These are phyloP conservation scores for Phialemonium atrogriseum DNA, from an alignment of 2,329 filamentous ascomycete genomes.

Conservation along the genomic window DNA sequence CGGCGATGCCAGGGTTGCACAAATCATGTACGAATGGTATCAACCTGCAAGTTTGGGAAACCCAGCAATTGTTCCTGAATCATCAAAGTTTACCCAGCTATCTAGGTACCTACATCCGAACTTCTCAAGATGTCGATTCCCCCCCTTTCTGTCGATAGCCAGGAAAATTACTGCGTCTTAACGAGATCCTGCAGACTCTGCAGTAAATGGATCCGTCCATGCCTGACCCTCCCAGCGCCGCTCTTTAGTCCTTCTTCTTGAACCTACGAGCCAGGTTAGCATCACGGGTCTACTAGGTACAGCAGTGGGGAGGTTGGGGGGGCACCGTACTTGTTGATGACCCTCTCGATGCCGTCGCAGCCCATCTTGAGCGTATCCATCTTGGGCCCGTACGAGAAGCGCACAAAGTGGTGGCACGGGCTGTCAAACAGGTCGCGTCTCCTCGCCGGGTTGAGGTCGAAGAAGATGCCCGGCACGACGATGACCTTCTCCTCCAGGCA, in stretches of 20 bases:
- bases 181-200: too few species aligned
- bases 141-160: too few species aligned
- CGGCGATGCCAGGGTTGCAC: too few species aligned
- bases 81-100: too few species aligned
- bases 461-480: constrained; percentile 95
- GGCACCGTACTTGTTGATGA: constrained; percentile 58
- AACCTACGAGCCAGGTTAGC: constrained; percentile 8
- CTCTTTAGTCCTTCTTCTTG: constrained; percentile 7
- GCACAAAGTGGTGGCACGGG: constrained; percentile 87
- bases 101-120: too few species aligned
- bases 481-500: constrained; percentile 92
- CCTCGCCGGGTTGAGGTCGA: constrained; percentile 87
- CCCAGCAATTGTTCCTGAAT: too few species aligned
- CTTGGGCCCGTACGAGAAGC: constrained; percentile 75
- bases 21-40: too few species aligned
- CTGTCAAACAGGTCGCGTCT: constrained; percentile 87
- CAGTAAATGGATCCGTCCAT: too few species aligned
- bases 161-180: too few species aligned
- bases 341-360: constrained; percentile 75
- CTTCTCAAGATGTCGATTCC: too few species aligned
- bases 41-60: too few species aligned
- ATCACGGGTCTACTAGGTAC: background rate
- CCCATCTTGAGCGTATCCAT: constrained; percentile 73
- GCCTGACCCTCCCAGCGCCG: too few species aligned
- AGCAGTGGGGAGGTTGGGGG: background rate